A percentile compares a stretch with the other conserved stretches of the same genome.
Evolutionary conservation across 139 green algal species (phyloP).

Genomic region (Coccomyxa sp.): DNA sequence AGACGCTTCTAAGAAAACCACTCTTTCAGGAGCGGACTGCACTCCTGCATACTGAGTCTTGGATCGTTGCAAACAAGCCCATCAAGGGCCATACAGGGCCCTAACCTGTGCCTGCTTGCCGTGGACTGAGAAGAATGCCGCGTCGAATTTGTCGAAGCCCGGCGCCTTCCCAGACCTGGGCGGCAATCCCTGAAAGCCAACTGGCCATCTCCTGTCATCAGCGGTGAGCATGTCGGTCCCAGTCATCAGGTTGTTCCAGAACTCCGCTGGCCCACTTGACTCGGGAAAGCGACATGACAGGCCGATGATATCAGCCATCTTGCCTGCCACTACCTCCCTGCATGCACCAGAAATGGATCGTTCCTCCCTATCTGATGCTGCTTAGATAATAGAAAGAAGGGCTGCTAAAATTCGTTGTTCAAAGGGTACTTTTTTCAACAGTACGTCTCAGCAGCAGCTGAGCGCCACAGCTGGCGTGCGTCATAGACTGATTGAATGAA

Average conservation of each 20-base stretch:
- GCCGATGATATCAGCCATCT: neutral
- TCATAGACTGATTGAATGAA: too few relatives aligned
- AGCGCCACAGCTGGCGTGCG: too few relatives aligned
- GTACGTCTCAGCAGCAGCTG: too few relatives aligned
- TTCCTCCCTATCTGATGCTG: too few relatives aligned
- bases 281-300: constrained; percentile 6
- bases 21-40: too few relatives aligned
- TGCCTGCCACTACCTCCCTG: neutral
- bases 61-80: too few relatives aligned
- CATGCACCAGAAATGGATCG: neutral
- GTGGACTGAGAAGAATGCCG: constrained; percentile 6
- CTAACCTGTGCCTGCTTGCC: constrained; percentile 4
- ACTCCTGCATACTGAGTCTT: too few relatives aligned
- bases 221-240: constrained; percentile 5
- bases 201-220: constrained; percentile 3
- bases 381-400: too few relatives aligned
- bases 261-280: neutral
- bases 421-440: too few relatives aligned
- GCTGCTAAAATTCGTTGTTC: too few relatives aligned
- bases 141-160: constrained; percentile 3
- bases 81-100: too few relatives aligned
- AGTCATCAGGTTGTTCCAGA: constrained; percentile 1
- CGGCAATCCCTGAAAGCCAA: neutral
- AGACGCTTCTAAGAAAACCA: too few relatives aligned
- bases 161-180: neutral